Evolutionary conservation across 2,329 filamentous ascomycete species (phyloP).

Genomic region (Stachybotrys chartarum): DNA sequence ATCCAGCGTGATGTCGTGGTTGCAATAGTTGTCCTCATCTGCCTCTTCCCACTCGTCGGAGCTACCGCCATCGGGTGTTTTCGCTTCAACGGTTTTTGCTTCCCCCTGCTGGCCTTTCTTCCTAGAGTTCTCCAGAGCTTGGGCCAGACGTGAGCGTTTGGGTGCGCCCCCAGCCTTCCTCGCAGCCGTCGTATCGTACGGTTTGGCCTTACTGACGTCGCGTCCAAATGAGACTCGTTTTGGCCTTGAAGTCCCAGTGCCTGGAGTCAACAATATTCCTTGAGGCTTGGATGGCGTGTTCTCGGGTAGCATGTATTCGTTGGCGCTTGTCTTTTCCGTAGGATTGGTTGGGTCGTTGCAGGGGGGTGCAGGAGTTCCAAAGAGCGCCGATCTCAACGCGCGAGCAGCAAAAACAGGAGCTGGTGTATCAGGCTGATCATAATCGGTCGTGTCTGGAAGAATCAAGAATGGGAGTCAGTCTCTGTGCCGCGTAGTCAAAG

Average conservation of each 20-base stretch:
- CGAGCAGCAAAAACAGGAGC: constrained; percentile 60
- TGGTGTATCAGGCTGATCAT: constrained; percentile 57
- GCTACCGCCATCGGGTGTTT: constrained; percentile 12
- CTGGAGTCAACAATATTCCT: constrained; percentile 58
- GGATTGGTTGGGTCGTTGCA: constrained; percentile 21
- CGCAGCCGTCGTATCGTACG: constrained; percentile 23
- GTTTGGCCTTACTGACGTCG: constrained; percentile 40
- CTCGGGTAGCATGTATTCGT: constrained; percentile 11
- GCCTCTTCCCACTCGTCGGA: constrained; percentile 48
- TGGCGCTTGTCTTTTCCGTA: constrained; percentile 15
- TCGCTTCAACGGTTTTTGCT: constrained; percentile 3
- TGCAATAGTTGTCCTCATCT: constrained; percentile 34
- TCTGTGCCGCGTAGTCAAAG: neutral
- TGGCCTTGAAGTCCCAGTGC: constrained; percentile 50
- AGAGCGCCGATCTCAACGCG: constrained; percentile 56
- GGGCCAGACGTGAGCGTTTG: constrained; percentile 36
- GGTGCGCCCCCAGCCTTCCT: constrained; percentile 13
- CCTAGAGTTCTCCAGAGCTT: constrained; percentile 36
- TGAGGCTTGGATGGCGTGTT: constrained; percentile 32
- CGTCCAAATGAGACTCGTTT: constrained; percentile 61
- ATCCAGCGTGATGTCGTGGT: constrained; percentile 61
- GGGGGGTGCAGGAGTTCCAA: constrained; percentile 46
- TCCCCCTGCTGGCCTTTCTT: constrained; percentile 4
- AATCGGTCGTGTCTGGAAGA: constrained; percentile 32
- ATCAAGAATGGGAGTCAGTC: neutral